Percentiles rank a stretch among this genome's conserved stretches.
These are phyloP conservation scores for Rhynchosporium secalis DNA, from an alignment of 2,329 filamentous ascomycete genomes.

Conservation along the genomic window DNA sequence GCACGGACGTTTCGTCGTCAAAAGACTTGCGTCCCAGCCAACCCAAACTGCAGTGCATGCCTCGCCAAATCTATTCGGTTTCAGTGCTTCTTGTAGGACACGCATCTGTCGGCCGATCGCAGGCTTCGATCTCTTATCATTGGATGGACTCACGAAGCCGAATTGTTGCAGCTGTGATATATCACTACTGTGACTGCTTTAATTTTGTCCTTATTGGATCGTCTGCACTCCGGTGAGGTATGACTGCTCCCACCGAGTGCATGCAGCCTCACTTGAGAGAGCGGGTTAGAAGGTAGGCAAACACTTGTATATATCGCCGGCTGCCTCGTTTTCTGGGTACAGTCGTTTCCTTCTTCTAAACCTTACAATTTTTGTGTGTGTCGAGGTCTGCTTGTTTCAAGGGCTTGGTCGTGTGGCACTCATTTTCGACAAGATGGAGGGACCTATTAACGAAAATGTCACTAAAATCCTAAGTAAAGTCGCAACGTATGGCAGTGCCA, in stretches of 20 bases:
- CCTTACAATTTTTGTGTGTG: not conserved
- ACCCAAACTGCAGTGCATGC: not conserved
- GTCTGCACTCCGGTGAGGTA: not conserved
- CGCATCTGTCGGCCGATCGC: not conserved
- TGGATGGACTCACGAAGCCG: not conserved
- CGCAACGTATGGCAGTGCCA: slow-evolving; percentile 25
- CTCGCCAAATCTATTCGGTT: not conserved
- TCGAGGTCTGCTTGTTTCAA: not conserved
- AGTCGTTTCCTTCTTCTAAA: not conserved
- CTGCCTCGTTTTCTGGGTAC: not conserved
- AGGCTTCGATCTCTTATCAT: not conserved
- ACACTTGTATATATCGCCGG: not conserved
- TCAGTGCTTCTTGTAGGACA: not conserved
- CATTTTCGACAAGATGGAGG: slow-evolving; percentile 21
- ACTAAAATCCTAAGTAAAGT: slow-evolving; percentile 17
- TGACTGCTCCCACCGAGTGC: not conserved
- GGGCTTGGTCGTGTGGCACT: not conserved
- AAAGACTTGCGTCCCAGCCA: slow-evolving; percentile 1
- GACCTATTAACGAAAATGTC: slow-evolving; percentile 5
- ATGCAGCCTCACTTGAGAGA: slow-evolving; percentile 3
- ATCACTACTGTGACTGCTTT: slow-evolving; percentile 2
- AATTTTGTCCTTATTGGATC: slow-evolving; percentile 1
- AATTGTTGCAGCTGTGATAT: slow-evolving; percentile 1
- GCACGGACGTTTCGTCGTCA: not conserved
- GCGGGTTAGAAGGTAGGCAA: not conserved